A percentile compares a stretch with the other conserved stretches of the same genome.
These are phyloP conservation scores for Puccinia coronata DNA, from an alignment of 1,284 basidiomycete species.

Conservation along the genomic window DNA sequence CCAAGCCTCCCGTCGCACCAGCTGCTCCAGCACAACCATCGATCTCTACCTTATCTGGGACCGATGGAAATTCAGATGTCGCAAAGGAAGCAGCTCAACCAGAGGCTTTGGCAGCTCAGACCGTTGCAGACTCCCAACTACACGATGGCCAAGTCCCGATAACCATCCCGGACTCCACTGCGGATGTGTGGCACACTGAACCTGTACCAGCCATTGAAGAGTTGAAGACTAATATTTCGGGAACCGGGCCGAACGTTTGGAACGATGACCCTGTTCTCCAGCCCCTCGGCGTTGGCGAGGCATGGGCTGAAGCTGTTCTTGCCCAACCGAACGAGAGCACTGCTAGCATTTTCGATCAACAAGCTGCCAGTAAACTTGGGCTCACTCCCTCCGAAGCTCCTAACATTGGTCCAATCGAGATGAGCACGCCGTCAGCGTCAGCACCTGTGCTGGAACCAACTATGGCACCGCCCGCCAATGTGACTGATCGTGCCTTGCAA, in stretches of 20 bases:
- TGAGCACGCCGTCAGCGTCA: slow-evolving; percentile 1
- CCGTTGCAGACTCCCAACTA: slow-evolving; percentile 2
- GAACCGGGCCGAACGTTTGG: slow-evolving; percentile 47
- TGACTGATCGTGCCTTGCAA: slow-evolving; percentile 29
- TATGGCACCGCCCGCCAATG: background rate
- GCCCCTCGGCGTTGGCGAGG: slow-evolving; percentile 45
- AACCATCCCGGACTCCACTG: slow-evolving; percentile 34
- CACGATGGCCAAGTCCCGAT: slow-evolving; percentile 26
- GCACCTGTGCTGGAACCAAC: slow-evolving; percentile 22
- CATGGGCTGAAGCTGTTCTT: slow-evolving; percentile 46
- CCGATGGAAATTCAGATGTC: slow-evolving; percentile 10
- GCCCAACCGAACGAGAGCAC: slow-evolving; percentile 24
- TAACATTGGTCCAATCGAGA: slow-evolving; percentile 42
- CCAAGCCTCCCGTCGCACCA: slow-evolving; percentile 23
- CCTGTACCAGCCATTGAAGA: slow-evolving; percentile 43
- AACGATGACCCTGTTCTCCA: slow-evolving; percentile 47
- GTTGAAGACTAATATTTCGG: slow-evolving; percentile 25
- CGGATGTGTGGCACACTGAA: slow-evolving; percentile 47
- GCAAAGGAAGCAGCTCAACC: background rate
- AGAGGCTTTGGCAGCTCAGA: background rate
- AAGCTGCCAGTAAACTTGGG: slow-evolving; percentile 23
- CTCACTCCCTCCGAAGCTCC: slow-evolving; percentile 38
- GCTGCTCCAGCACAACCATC: slow-evolving; percentile 10
- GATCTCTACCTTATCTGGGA: background rate
- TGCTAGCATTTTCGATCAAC: slow-evolving; percentile 48